Base-by-base conservation (phyloP, 2,329 filamentous ascomycete species). In the Reticulascus tulasneorum region DNA sequence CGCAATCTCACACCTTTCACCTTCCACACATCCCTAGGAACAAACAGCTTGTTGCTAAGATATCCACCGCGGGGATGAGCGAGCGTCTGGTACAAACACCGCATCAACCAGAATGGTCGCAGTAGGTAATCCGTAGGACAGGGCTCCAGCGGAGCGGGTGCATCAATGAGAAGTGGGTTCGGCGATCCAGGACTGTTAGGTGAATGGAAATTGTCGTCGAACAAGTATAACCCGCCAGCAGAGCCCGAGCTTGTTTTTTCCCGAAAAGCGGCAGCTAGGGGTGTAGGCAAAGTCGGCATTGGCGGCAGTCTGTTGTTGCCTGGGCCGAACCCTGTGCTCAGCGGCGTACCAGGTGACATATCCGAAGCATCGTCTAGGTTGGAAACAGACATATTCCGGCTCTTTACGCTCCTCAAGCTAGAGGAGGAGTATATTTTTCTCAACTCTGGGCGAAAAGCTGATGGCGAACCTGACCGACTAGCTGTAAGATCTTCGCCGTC, bases 61-160 rank as follows among this genome's bases (percentile, higher is more conserved):
- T 96, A 98, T 12, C 90, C 93, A 23, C 93, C 93, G 17, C 88
- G 81, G 3, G 91, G 88, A 53, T 98, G 91, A 13, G 83, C 84
- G 28, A 98, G 79, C 0, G 90, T 95, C 58, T 96, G 88, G 55
- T 93, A 94, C 18, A 98, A 73, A 44, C 86, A 90, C 36, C 93
- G 82, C 87, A 98, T 95, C 28, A 98, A 71, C 93, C 93, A 98
- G 60, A 96, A 98, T 3, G 93, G 94, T 15, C 93, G 82, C n/a
- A 97, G 72, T 51, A 96, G 74, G 41, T 84, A 82, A 25, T 94
- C 88, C 23, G 84, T 86, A 1, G 93, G 93, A 56, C 94, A 98
- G 4, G 93, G 86, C 54, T 98, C 93, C 6, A 98, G 73, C 0
- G 88, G 79, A 16, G 83, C 74, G 10, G 90, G 90, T 2, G 80